Evolutionary conservation across 2,329 filamentous ascomycete genomes (phyloP), one percentile per base, ranked within the genome.

Genomic region (Mycogone perniciosa): DNA sequence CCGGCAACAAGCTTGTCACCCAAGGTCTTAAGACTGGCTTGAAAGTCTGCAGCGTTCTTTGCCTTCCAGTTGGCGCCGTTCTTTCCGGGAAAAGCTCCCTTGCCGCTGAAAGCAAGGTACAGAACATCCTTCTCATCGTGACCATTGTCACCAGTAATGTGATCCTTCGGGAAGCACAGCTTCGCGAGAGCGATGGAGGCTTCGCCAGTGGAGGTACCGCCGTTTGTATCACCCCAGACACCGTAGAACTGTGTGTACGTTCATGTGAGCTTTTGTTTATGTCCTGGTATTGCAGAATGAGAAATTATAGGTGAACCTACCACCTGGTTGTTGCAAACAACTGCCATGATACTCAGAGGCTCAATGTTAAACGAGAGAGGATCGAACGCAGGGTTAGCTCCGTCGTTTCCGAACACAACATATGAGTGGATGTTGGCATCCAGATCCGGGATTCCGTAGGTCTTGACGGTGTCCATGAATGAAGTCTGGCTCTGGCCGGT

Each of bases 151-250:
- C 79, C 80, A 11, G 62, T 75, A 13, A 82, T 64, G 0, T 58
- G 60, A 2, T 54, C 52, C 6, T 68, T 64, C 0, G 75, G 75
- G 58, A 74, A 81, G 58, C 77, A 81, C 29, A 73, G 63, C 33
- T 75, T 72, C 0, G 72, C 77, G 8, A 81, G 64, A 2, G 75
- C 71, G 48, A 81, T 70, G 4, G 74, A 73, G 0, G 74, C 69
- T 55, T 81, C 77, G 30, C 77, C 77, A 8, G 61, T 56, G 5
- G 69, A 67, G 43, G 72, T 70, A 37, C 68, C 73, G 30, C 76
- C 77, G 51, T 81, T 80, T 13, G 71, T 75, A 58, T 81, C 76
- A n/a, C 76, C 78, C 76, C 76, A 80, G 45, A 81, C 63, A 5
- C 75, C 77, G 56, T 80, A 81, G 51, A 48, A 44, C 52, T 54